Conservation (phyloP, 306 rosid species). For the Begonia peltatifolia region DNA sequence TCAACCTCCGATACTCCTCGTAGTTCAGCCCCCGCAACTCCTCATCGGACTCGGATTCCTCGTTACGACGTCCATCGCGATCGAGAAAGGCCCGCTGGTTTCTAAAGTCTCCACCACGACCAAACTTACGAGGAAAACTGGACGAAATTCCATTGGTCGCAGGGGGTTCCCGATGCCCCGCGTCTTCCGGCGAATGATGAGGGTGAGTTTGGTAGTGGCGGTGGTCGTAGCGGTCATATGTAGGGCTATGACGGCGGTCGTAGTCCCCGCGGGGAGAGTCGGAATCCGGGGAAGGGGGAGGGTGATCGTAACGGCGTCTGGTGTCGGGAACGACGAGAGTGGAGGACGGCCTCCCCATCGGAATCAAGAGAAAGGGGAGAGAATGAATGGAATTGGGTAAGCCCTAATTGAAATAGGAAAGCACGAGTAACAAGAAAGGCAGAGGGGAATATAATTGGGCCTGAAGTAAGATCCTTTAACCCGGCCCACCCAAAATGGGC, state of each 20-base stretch:
- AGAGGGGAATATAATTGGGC: too few relatives aligned
- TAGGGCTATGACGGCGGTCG: slow-evolving; percentile 56
- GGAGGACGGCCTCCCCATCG: slow-evolving; percentile 45
- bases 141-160: slow-evolving; percentile 14
- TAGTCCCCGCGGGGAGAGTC: slow-evolving; percentile 11
- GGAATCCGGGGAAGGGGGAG: slow-evolving; percentile 26
- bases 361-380: too few relatives aligned
- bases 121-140: slow-evolving; percentile 52
- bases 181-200: slow-evolving; percentile 24
- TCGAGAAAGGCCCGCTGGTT: slow-evolving; percentile 29
- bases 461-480: too few relatives aligned
- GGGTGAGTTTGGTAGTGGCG: slow-evolving; percentile 16
- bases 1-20: slow-evolving; percentile 64
- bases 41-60: slow-evolving; percentile 55
- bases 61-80: slow-evolving; percentile 33
- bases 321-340: slow-evolving; percentile 24
- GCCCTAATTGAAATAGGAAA: too few relatives aligned
- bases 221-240: slow-evolving; percentile 43
- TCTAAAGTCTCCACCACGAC: slow-evolving; percentile 23
- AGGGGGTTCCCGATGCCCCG: slow-evolving; percentile 31
- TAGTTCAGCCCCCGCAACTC: slow-evolving; percentile 57
- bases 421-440: too few relatives aligned
- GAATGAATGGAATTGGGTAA: too few relatives aligned
- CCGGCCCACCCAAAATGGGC: too few relatives aligned
- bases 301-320: slow-evolving; percentile 21